These are phyloP conservation scores for Pseudocercospora fuligena DNA, from an alignment of 2,329 filamentous ascomycete genomes.

Conservation along the genomic window DNA sequence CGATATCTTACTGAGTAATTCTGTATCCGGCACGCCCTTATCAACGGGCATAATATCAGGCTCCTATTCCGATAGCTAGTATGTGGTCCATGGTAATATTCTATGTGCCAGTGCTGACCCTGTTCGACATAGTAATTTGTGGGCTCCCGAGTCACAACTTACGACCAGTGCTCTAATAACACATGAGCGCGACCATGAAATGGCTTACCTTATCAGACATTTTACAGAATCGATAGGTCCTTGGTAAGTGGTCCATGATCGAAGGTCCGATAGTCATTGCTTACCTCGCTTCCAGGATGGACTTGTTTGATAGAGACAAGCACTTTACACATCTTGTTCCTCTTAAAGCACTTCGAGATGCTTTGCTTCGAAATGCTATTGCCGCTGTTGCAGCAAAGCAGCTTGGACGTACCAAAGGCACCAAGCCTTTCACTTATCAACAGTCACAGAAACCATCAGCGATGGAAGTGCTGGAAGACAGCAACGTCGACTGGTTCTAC, in stretches of 20 bases:
- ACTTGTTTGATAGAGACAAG: constrained; percentile 59
- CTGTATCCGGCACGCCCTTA: constrained; percentile 29
- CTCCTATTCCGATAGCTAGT: constrained; percentile 28
- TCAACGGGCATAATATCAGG: constrained; percentile 29
- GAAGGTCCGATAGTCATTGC: neutral
- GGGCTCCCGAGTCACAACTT: constrained; percentile 38
- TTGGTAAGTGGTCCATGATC: constrained; percentile 46
- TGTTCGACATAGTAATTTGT: constrained; percentile 25
- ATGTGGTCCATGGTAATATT: neutral
- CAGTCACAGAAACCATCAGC: constrained; percentile 54
- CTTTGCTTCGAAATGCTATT: constrained; percentile 59
- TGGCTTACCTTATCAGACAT: constrained; percentile 64
- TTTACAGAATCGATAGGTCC: constrained; percentile 64
- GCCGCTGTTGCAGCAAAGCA: constrained; percentile 68
- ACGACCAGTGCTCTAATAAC: constrained; percentile 41
- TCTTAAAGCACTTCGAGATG: constrained; percentile 58
- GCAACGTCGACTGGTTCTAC: constrained; percentile 61
- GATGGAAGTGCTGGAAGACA: constrained; percentile 59
- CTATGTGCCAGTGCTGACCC: neutral
- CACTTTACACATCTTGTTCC: constrained; percentile 67
- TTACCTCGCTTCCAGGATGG: constrained; percentile 46
- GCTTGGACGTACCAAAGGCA: constrained; percentile 59
- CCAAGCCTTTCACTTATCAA: constrained; percentile 56
- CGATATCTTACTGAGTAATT: constrained; percentile 29
- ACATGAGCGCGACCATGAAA: constrained; percentile 56